phyloP scores from a whole-genome alignment of 2,329 filamentous ascomycete genomes.

The Dothidotthia symphoricarpi region DNA sequence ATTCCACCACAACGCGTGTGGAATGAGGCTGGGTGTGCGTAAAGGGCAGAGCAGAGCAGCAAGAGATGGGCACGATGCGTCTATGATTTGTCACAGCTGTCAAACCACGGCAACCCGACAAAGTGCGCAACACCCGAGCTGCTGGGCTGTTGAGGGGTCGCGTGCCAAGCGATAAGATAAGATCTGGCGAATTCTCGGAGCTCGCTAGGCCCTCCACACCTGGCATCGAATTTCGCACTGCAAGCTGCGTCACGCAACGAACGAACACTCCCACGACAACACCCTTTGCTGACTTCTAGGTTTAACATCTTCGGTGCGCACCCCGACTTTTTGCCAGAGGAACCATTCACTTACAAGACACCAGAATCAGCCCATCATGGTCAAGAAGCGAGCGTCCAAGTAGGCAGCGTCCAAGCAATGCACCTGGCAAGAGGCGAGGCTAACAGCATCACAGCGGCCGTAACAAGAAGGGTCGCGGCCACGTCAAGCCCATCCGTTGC shows the following conservation, averaged over 20 bases:
- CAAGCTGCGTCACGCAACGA: constrained; percentile 21
- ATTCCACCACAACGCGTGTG: too few relatives aligned
- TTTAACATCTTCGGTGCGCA: constrained; percentile 39
- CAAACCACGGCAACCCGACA: too few relatives aligned
- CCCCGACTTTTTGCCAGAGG: constrained; percentile 3
- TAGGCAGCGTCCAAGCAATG: constrained; percentile 46
- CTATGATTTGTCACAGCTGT: too few relatives aligned
- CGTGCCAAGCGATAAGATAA: constrained; percentile 36
- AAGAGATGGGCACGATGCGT: too few relatives aligned
- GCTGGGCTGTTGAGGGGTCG: constrained; percentile 2
- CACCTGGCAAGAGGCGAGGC: constrained; percentile 19
- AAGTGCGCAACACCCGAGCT: too few relatives aligned
- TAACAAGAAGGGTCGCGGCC: constrained; percentile 99
- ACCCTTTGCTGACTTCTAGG: constrained; percentile 39
- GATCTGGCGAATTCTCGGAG: constrained; percentile 19
- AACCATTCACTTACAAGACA: constrained; percentile 18
- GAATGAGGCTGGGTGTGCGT: too few relatives aligned
- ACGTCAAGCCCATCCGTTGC: constrained; percentile 98
- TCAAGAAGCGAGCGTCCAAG: constrained; percentile 76
- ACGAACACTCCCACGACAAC: constrained; percentile 32
- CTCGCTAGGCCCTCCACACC: constrained; percentile 23
- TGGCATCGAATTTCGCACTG: constrained; percentile 22
- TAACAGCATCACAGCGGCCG: constrained; percentile 68
- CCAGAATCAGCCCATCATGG: constrained; percentile 61
- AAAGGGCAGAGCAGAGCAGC: too few relatives aligned